Conservation (phyloP, 352 stramenopile species). For the Pythium dissotocum region DNA sequence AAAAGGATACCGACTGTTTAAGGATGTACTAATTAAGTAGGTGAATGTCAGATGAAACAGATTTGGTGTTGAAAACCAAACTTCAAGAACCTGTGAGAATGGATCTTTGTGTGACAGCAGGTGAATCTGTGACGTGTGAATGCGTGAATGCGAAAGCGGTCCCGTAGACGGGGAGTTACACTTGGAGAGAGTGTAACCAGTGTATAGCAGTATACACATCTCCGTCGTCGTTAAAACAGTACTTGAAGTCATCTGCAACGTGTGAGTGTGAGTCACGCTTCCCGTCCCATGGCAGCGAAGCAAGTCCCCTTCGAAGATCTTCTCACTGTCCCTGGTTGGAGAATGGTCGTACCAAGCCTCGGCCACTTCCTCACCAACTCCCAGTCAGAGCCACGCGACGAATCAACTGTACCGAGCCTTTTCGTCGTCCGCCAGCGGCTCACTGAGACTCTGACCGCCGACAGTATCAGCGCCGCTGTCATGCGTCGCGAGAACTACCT, state of each 20-base stretch:
- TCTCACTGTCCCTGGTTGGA: too few species aligned
- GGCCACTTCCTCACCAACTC: too few species aligned
- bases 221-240: neutral
- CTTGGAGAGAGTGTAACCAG: neutral
- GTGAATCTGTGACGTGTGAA: constrained; percentile 1
- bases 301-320: too few species aligned
- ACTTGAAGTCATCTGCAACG: neutral
- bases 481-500: too few species aligned
- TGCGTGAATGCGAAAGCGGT: neutral
- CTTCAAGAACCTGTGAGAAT: neutral
- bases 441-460: too few species aligned
- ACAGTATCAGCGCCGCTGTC: too few species aligned
- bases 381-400: too few species aligned
- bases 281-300: too few species aligned
- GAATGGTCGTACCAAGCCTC: too few species aligned
- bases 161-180: constrained; percentile 5
- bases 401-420: too few species aligned
- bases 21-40: neutral
- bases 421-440: too few species aligned
- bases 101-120: neutral
- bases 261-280: neutral
- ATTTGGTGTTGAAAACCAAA: neutral
- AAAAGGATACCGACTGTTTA: neutral
- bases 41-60: neutral
- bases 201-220: neutral